Evolutionary conservation across 169 alveolate species (phyloP).

Genomic region (Cryptosporidium xiaoi): DNA sequence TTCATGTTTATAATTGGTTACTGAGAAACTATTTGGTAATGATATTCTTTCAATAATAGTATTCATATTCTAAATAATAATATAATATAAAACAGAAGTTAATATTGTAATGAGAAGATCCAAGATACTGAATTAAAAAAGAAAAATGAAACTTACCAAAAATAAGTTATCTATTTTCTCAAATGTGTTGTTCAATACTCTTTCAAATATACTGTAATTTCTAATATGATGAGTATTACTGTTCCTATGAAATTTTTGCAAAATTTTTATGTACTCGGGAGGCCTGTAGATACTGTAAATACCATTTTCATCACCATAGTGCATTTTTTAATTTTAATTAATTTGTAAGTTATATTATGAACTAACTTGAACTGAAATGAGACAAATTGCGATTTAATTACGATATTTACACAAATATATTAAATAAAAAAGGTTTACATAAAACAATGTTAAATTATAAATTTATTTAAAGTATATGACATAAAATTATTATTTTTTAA

Average conservation of each 20-base stretch:
- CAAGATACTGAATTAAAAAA: not conserved
- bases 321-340: too few species aligned
- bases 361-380: too few species aligned
- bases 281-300: not conserved
- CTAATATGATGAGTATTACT: not conserved
- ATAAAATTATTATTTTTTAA: too few species aligned
- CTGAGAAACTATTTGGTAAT: not conserved
- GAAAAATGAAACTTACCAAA: constrained; percentile 25
- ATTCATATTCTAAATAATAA: constrained; percentile 6
- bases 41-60: constrained; percentile 15
- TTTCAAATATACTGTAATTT: not conserved
- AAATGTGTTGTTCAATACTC: not conserved
- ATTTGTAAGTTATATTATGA: too few species aligned
- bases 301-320: too few species aligned
- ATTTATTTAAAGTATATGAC: too few species aligned
- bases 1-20: too few species aligned
- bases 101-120: not conserved
- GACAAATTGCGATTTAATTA: too few species aligned
- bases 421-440: too few species aligned
- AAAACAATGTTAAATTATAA: too few species aligned
- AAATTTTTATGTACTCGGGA: constrained; percentile 50
- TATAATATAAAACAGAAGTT: not conserved
- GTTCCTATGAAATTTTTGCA: constrained; percentile 1
- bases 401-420: too few species aligned
- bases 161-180: constrained; percentile 25